phyloP scores from a whole-genome alignment of 257 asterid species.

The Primulina tabacum region DNA sequence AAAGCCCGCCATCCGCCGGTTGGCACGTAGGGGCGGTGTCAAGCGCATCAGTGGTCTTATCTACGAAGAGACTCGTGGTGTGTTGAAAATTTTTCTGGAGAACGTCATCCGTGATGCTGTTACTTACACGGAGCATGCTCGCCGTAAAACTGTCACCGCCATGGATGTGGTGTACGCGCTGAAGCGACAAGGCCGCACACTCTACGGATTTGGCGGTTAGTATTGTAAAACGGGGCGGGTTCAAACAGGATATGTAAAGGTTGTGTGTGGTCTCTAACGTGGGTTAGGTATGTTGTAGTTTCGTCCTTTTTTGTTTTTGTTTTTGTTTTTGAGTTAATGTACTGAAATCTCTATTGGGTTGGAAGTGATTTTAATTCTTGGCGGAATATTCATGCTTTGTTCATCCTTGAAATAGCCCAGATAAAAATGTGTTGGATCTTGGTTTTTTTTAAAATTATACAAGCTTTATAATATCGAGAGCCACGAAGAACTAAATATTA shows the following conservation, averaged over 20 bases:
- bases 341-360: too few relatives aligned
- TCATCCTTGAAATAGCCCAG: too few relatives aligned
- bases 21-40: slow-evolving; percentile 53
- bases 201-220: slow-evolving; percentile 47
- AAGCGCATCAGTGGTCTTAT: slow-evolving; percentile 55
- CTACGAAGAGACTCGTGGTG: slow-evolving; percentile 52
- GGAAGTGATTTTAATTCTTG: neutral
- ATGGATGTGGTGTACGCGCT: slow-evolving; percentile 53
- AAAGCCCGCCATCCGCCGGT: slow-evolving; percentile 45
- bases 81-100: slow-evolving; percentile 45
- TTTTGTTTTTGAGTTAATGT: neutral
- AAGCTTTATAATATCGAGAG: too few relatives aligned
- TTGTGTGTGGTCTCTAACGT: neutral
- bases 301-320: too few relatives aligned
- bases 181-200: slow-evolving; percentile 50
- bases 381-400: too few relatives aligned
- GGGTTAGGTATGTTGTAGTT: neutral
- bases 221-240: neutral
- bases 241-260: neutral
- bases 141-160: slow-evolving; percentile 51
- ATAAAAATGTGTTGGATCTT: too few relatives aligned
- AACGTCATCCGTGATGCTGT: slow-evolving; percentile 49
- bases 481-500: too few relatives aligned
- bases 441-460: too few relatives aligned
- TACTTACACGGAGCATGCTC: slow-evolving; percentile 52